Base-by-base conservation (phyloP, 768 basidiomycete genomes). In the Tricholoma sp. region DNA sequence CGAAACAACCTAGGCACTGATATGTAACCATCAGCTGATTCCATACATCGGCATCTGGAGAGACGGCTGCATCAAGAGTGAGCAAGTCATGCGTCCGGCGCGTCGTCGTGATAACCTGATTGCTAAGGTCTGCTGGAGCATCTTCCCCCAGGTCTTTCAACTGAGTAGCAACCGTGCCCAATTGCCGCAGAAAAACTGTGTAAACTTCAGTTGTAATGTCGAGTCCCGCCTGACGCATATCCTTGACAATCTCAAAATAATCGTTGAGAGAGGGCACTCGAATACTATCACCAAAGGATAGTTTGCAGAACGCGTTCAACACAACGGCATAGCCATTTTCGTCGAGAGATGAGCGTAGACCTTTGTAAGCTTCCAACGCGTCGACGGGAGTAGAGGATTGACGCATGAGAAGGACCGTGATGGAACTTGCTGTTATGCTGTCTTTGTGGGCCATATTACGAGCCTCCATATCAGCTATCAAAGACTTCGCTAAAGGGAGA, bases 11-110 rank as follows among this genome's bases (percentile, higher is more conserved):
- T 6, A 86, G 76, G n/a, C 85, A 85, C 63, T 89, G 85, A 70
- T 95, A 98, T 0, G 91, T 85, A 69, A 91, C 83, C 89, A 97
- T 91, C 59, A 97, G 74, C 64, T 90, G 83, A 67, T 94, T 95
- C 80, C 89, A 86, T 11, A 93, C 76, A 2, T 75, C 69, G 8
- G 75, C 67, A 50, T 93, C 87, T 2, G 91, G 88, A 8, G 85
- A 79, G 56, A 94, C 71, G n/a, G 83, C 79, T 12, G 87, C 77
- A 64, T 94, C 91, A 41, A 94, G 76, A n/a, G 84, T 86, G 66
- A 96, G 77, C 56, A 83, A 75, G 58, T 89, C 83, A 67, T 95
- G 91, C 7, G 86, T 77, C 8, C 84, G 82, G 21, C 83, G 82
- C 41, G 87, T 77, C n/a, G 77, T 73, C 4, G 65, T 69, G 10